Base-by-base conservation (phyloP, 2,329 filamentous ascomycete genomes). In the Biscogniauxia mediterranea region DNA sequence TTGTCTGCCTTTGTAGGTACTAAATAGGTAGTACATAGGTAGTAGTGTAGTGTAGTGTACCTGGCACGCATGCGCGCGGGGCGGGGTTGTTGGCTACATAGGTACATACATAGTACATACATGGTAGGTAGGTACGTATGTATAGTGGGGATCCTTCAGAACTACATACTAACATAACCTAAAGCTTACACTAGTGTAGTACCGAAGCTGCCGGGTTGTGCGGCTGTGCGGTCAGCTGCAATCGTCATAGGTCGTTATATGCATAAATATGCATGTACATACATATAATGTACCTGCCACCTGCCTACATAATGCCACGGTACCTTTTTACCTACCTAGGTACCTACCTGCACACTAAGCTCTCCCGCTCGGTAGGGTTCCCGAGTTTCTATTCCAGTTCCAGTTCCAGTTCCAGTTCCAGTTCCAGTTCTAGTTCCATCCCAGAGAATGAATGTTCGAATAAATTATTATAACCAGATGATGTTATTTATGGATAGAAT, bases 381-480 rank as follows among this genome's bases (percentile, higher is more conserved):
- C 42, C 32, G 20, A 51, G 19, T 26, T 11, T 52, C 54, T 57
- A 9, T 8, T 32, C 28, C 28, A 32, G 28, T 62, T 59, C 38
- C 15, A 42, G 13, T 42, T 42, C 9, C 38, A 25, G 52, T 17
- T 17, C 52, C 52, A 52, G n/a, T n/a, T 28, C 26, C 23, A 23
- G 23, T 23, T 23, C 23, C 23, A 23, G 5, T n/a, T n/a, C n/a
- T n/a, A n/a, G n/a, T 8, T 28, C 28, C 28, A 32, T 32, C 28
- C 28, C 11, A 4, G 8, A 28, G 11, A 32, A 32, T 23, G 19
- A 52, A 56, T 55, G 54, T 21, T 50, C 54, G 26, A 58, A 56
- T 60, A 20, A 57, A 21, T 28, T 52, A 15, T 19, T 23, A 17
- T 52, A 59, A 32, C 58, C 63, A 65, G 61, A 58, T 61, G 58